Conservation (phyloP, 2,329 filamentous ascomycete genomes). For the Fusarium setosum region DNA sequence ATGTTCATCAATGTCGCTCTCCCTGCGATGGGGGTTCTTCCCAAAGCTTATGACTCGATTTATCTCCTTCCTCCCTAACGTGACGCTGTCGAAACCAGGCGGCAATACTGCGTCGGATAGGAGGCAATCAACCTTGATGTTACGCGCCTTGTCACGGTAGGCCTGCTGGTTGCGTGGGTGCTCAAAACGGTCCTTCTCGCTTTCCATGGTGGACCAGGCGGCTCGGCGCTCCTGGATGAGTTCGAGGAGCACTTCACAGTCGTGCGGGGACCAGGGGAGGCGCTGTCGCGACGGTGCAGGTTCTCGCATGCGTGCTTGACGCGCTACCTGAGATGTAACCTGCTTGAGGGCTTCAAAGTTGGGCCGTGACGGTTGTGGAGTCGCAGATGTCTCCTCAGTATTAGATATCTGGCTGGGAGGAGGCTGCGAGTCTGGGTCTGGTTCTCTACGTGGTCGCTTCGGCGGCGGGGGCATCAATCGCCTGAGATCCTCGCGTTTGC, state of each 20-base stretch:
- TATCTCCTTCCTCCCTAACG: conserved; percentile 62
- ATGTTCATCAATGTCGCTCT: conserved; percentile 56
- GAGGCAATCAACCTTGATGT: conserved; percentile 65
- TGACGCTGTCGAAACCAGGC: conserved; percentile 61
- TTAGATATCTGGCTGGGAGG: conserved; percentile 4
- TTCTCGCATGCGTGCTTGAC: conserved; percentile 39
- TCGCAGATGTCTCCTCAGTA: background rate
- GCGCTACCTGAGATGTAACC: too few species aligned
- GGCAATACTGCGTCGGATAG: conserved; percentile 58
- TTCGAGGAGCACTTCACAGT: conserved; percentile 55
- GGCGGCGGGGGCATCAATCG: conserved; percentile 25
- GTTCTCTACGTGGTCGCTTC: conserved; percentile 18
- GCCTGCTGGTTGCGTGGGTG: conserved; percentile 63
- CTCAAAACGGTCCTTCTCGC: conserved; percentile 52
- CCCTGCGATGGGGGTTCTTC: conserved; percentile 62
- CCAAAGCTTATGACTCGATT: conserved; percentile 52
- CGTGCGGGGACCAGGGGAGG: conserved; percentile 55
- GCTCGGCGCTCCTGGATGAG: conserved; percentile 49
- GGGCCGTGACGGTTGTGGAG: conserved; percentile 7
- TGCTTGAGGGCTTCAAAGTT: conserved; percentile 42
- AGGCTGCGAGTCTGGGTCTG: conserved; percentile 5
- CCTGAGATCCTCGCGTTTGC: conserved; percentile 33
- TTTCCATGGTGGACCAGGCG: conserved; percentile 49
- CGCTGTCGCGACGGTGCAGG: conserved; percentile 39
- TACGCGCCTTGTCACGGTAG: conserved; percentile 68